phyloP scores from a whole-genome alignment of 2,329 filamentous ascomycete genomes.

The Madurella fahalii region DNA sequence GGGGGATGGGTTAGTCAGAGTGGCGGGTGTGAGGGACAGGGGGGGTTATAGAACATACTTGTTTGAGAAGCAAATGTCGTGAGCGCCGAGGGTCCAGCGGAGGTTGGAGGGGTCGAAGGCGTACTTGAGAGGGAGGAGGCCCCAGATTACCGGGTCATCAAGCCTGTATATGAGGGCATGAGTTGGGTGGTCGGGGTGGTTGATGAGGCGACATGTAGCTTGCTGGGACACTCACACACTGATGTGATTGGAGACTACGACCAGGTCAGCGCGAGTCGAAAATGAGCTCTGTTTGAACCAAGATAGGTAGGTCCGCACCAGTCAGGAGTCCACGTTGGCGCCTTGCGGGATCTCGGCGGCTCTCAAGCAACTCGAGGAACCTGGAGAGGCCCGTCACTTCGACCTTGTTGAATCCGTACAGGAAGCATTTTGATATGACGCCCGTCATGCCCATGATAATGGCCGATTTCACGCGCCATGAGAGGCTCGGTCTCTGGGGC shows the following conservation, averaged over 20 bases:
- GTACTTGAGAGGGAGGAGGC: slow-evolving; percentile 73
- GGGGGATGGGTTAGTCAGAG: neutral
- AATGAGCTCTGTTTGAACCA: neutral
- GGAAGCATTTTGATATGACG: slow-evolving; percentile 66
- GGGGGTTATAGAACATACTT: slow-evolving; percentile 47
- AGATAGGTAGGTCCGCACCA: slow-evolving; percentile 45
- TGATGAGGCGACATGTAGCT: neutral
- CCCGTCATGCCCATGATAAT: slow-evolving; percentile 71
- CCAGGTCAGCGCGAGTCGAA: slow-evolving; percentile 5
- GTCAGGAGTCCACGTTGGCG: slow-evolving; percentile 78
- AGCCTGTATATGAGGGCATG: slow-evolving; percentile 52
- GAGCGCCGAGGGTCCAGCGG: slow-evolving; percentile 85
- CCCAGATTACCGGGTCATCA: slow-evolving; percentile 94
- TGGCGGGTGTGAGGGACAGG: neutral
- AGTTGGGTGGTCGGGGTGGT: slow-evolving; percentile 9
- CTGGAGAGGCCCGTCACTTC: slow-evolving; percentile 72
- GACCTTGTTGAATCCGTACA: slow-evolving; percentile 69
- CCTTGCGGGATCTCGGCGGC: slow-evolving; percentile 60
- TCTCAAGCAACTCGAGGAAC: slow-evolving; percentile 73
- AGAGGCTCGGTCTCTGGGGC: slow-evolving; percentile 49
- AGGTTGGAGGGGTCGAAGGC: slow-evolving; percentile 68
- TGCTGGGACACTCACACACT: slow-evolving; percentile 57
- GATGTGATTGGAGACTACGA: slow-evolving; percentile 77
- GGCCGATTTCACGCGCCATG: slow-evolving; percentile 71
- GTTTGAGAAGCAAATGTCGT: slow-evolving; percentile 92